phyloP scores from a whole-genome alignment of 2,329 filamentous ascomycete genomes.

The Didymella sp. region DNA sequence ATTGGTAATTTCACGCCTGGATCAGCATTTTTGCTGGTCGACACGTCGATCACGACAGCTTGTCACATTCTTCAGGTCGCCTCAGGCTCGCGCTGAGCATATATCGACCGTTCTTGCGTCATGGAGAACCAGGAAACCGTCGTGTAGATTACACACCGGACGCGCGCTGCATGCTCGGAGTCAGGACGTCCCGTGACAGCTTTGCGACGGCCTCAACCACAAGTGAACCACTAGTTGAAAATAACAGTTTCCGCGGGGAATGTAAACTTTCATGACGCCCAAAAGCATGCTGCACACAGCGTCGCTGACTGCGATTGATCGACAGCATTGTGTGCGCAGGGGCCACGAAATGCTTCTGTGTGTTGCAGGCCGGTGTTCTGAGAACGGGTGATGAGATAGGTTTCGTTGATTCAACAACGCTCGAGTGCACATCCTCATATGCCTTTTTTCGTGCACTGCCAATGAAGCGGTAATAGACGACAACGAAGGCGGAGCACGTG shows the following conservation, averaged over 20 bases:
- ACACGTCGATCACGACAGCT: conserved; percentile 20
- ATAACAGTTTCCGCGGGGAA: conserved; percentile 3
- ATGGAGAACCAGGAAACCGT: conserved; percentile 1
- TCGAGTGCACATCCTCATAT: conserved; percentile 1
- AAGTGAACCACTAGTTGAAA: background rate
- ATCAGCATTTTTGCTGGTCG: conserved; percentile 6
- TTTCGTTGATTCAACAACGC: background rate
- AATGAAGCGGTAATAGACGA: conserved; percentile 20
- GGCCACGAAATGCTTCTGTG: background rate
- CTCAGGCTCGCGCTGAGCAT: conserved; percentile 1
- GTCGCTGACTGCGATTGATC: conserved; percentile 6
- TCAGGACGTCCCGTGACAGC: conserved; percentile 1
- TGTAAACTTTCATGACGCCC: background rate
- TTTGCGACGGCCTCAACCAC: conserved; percentile 2
- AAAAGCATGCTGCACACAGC: conserved; percentile 3
- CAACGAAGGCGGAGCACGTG: background rate
- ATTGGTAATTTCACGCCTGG: conserved; percentile 21
- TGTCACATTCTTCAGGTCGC: conserved; percentile 23
- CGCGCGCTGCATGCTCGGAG: background rate
- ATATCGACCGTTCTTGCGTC: conserved; percentile 1
- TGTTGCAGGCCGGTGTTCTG: background rate
- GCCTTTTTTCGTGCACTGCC: conserved; percentile 1
- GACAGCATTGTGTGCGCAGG: background rate
- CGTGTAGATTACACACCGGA: background rate
- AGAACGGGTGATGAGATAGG: background rate